Evolutionary conservation across 257 asterid species (phyloP), one percentile per base, ranked within the genome.

Genomic region (Buddleja alternifolia): DNA sequence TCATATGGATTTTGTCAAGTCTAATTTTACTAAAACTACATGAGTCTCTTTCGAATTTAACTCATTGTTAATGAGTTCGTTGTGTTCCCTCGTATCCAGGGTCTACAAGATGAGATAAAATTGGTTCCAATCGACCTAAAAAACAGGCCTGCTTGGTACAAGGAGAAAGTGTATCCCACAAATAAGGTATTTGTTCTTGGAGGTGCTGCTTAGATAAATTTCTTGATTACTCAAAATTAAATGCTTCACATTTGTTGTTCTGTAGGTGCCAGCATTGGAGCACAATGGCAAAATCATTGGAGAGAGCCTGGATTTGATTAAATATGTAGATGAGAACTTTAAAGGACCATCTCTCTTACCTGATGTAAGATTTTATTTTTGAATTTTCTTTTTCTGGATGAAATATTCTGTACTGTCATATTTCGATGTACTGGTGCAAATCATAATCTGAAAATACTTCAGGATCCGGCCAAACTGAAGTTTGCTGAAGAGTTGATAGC

Each of bases 71-170:
- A 39, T 24, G 60, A 41, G 32, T 44, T 71, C 0, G 51, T 69
- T 54, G 19, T 66, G 67, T n/a, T 32, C 21, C 53, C 4, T 6
- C 15, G 20, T 56, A 9, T 58, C 17, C 78, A 83, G 92, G 92
- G 92, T 0, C 63, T 86, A 52, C 86, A 81, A 3, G 88, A 82
- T 39, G 73, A 79, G 84, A 77, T 86, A 20, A 84, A 86, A 67
- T 45, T 86, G 72, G 89, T 86, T 59, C 79, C 84, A 8, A 84
- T 86, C 41, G 67, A 83, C 69, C 89, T 86, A 40, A 67, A 64
- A n/a, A 73, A 76, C 70, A 75, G 83, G 60, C 93, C 93, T 12
- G 83, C 81, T 67, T 86, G 93, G 93, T 86, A 81, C 77, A 84
- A 81, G 87, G 93, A 86, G 85, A 86, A 81, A 80, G 86, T 83